Evolutionary conservation across 2,329 filamentous ascomycete genomes (phyloP).

Genomic region (Cryphonectria naterciae): DNA sequence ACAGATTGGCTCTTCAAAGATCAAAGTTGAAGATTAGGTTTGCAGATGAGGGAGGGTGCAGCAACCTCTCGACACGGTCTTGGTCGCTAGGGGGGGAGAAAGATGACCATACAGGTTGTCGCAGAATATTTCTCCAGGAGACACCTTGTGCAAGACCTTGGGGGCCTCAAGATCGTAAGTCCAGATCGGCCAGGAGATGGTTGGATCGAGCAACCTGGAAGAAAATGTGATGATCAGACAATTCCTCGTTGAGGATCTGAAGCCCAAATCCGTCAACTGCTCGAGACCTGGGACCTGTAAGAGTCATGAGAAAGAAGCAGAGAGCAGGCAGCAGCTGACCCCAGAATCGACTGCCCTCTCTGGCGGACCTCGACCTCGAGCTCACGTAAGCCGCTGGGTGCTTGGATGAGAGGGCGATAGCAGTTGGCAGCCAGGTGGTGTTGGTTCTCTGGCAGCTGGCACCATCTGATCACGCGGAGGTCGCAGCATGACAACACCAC

Average conservation of each 20-base stretch:
- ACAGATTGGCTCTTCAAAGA: neutral
- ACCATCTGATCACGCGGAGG: neutral
- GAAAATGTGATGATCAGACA: constrained; percentile 14
- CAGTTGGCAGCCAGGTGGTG: constrained; percentile 12
- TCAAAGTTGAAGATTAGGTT: neutral
- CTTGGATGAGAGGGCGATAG: neutral
- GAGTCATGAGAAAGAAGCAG: constrained; percentile 17
- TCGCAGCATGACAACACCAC: constrained; percentile 1
- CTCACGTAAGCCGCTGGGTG: constrained; percentile 12
- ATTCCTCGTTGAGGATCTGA: neutral
- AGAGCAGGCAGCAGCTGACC: constrained; percentile 28
- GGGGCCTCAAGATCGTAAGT: neutral
- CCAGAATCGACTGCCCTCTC: neutral
- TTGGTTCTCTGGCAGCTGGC: constrained; percentile 5
- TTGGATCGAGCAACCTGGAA: constrained; percentile 8
- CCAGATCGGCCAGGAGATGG: constrained; percentile 14
- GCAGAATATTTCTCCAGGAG: neutral
- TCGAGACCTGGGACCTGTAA: neutral
- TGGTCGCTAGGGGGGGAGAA: neutral
- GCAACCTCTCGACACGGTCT: neutral
- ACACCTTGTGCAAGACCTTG: neutral
- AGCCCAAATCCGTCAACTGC: constrained; percentile 17
- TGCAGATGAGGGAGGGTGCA: neutral
- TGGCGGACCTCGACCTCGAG: neutral
- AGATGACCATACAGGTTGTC: neutral